Evolutionary conservation across 2,329 filamentous ascomycete genomes (phyloP).

Genomic region (Neopestalotiopsis rosae): DNA sequence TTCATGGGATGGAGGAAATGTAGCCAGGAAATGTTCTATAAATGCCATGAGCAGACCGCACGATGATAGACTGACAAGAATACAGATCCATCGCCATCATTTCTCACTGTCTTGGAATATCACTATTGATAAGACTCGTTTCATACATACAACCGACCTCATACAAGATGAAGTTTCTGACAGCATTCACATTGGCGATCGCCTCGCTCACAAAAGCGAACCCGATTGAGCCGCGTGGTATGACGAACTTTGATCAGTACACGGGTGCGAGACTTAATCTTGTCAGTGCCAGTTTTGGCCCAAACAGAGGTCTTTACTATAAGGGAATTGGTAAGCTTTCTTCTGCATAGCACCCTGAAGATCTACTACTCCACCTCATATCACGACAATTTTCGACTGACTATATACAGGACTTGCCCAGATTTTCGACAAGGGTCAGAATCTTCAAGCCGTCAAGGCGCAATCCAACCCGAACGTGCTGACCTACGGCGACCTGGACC

Average conservation of each 20-base stretch:
- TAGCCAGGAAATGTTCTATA: not conserved
- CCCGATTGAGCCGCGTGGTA: not conserved
- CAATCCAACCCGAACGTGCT: slow-evolving; percentile 1
- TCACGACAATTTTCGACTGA: not conserved
- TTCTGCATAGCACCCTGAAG: no score
- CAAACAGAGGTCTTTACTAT: not conserved
- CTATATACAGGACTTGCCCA: not conserved
- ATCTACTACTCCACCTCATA: no score
- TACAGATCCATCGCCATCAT: not conserved
- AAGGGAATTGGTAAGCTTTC: not conserved
- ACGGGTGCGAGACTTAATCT: not conserved
- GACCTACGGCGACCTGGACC: slow-evolving; percentile 27
- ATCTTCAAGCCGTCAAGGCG: not conserved
- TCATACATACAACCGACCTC: not conserved
- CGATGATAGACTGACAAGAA: not conserved
- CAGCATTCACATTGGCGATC: not conserved
- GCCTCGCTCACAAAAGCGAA: not conserved
- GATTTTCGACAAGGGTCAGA: not conserved
- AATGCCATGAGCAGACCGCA: not conserved
- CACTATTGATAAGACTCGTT: not conserved
- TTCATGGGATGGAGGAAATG: not conserved
- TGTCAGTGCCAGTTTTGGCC: not conserved
- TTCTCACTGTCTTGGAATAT: not conserved
- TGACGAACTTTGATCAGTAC: not conserved
- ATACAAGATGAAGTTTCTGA: not conserved